phyloP scores from a whole-genome alignment of 2,329 filamentous ascomycete genomes.

The Hortaea werneckii region DNA sequence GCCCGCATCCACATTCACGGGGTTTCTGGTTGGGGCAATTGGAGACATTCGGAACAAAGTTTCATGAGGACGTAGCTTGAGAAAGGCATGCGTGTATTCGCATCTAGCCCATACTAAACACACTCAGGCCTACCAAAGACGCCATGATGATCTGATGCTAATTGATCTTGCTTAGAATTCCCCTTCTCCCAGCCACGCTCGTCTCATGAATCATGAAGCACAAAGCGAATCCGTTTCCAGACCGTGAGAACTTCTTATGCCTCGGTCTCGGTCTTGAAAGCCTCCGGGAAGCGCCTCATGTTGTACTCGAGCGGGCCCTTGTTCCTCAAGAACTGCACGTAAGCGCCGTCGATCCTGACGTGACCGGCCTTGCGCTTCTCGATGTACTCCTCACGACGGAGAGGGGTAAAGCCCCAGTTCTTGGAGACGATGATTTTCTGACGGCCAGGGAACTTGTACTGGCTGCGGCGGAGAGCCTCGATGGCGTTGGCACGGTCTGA shows the following conservation, averaged over 20 bases:
- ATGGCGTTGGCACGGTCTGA: constrained; percentile 85
- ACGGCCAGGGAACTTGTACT: constrained; percentile 99
- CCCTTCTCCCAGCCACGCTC: neutral
- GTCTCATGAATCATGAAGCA: neutral
- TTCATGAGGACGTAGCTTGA: neutral
- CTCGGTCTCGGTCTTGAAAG: constrained; percentile 50
- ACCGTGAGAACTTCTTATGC: neutral
- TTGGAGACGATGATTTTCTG: constrained; percentile 99
- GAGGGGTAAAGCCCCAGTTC: constrained; percentile 99
- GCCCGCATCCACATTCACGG: no score
- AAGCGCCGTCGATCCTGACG: constrained; percentile 95
- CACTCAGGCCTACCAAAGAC: neutral
- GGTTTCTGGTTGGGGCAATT: no score
- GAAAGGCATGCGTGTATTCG: neutral
- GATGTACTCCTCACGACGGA: constrained; percentile 95
- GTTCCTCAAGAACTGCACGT: constrained; percentile 98
- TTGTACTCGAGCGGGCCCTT: constrained; percentile 78
- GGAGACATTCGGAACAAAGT: no score
- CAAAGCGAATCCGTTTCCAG: neutral
- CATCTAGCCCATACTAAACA: neutral
- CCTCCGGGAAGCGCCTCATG: constrained; percentile 89
- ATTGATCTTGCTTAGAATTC: neutral
- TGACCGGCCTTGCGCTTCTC: constrained; percentile 86
- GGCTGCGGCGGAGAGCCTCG: constrained; percentile 95
- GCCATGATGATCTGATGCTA: neutral